Evolutionary conservation across 306 rosid genomes (phyloP), one percentile per base, ranked within the genome.

Genomic region (Cucumis hystrix): DNA sequence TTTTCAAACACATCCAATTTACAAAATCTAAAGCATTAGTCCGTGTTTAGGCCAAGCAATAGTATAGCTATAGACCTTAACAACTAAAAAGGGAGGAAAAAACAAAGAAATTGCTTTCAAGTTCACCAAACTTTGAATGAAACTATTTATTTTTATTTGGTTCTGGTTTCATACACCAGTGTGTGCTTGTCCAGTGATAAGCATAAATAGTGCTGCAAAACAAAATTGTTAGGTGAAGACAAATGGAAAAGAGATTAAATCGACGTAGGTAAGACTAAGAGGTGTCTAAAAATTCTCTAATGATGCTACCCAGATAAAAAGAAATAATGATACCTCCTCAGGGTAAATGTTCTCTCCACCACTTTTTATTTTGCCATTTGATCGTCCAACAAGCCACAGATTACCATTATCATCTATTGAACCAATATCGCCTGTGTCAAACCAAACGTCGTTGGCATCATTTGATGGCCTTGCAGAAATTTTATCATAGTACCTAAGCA

Each of bases 261-360:
- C 59, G 28, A 71, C 40, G 25, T 14, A 21, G 57, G 76, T 71
- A n/a, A 45, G 25, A 6, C 59, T 8, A 9, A 14, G 52, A 37
- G 28, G 10, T 39, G 73, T 66, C 16, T 43, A 68, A 37, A 71
- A 71, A 4, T 7, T 70, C 59, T 47, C 11, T 49, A 14, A 71
- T 13, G 16, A 71, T 7, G 40, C 17, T 11, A 49, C 25, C 56
- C 8, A 78, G 64, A 37, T 37, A 74, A 33, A 35, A 75, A 17
- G 39, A 66, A 30, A 49, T 13, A 54, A 30, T 12, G 35, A 56
- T 80, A 90, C 97, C 96, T 95, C 97, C 89, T 95, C 99, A 6
- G 97, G 97, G 79, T 89, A 95, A 82, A 95, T 69, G 76, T 89
- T 95, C 87, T 95, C 97, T 25, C 97, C 99, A 49, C 97, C 99